Base-by-base conservation (phyloP, 805 yeast species). In the Wickerhamiella australiensis region DNA sequence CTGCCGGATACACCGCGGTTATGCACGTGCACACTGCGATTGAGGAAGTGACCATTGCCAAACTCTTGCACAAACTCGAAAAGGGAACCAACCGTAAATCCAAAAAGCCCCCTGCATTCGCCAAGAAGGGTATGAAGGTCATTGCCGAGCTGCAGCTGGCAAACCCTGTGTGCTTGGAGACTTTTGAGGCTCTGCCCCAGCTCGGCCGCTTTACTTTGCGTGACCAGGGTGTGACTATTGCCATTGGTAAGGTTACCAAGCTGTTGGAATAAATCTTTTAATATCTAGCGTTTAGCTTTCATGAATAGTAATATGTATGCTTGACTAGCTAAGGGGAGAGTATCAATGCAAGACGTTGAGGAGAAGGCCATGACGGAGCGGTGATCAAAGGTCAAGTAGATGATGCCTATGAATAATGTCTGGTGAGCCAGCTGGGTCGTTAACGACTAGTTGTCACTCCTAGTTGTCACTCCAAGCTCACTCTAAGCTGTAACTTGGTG, bases 21-120 rank as follows among this genome's bases (percentile, higher is more conserved):
- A 90, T 92, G 96, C 98, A 92, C 64, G 82, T 92, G 59, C 98
- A 92, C 72, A 86, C 97, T 46, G 97, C 97, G 50, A 87, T 90
- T 59, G 97, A 92, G 70, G 99, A 92, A 69, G 95, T 92, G 48
- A 75, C 75, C 22, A 78, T 92, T 64, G 74, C 80, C 47, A 79
- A 80, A 61, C 75, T 92, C 66, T 74, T 87, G 64, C 97, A 92
- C 72, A 87, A 90, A 70, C 74, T 92, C 61, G 95, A 92, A 68
- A 90, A 85, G 73, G 96, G 96, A 55, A 87, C 97, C 51, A 90
- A 90, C 77, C 82, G 96, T 73, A 84, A 80, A 68, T 85, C 95
- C 53, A 92, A 87, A 77, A 87, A 85, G 67, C 85, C 98, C 29
- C 98, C 98, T 53, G 95, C 96, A 47, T 92, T 87, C 68, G 99